Evolutionary conservation across 2,329 filamentous ascomycete genomes (phyloP).

Genomic region (Aspergillus pseudonomiae): DNA sequence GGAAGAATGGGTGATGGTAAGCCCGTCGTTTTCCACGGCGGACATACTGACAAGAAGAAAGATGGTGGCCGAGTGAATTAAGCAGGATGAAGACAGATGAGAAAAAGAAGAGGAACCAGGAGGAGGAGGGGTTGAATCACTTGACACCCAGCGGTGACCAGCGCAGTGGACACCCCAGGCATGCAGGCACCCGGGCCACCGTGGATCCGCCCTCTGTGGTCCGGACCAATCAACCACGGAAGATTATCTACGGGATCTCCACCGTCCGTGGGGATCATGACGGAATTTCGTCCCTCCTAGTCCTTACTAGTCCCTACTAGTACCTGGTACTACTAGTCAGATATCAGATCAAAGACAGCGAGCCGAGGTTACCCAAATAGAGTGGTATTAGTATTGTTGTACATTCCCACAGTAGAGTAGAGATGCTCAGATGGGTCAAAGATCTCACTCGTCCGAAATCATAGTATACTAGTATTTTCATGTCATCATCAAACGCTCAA

Average conservation of each 20-base stretch:
- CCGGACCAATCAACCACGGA: slow-evolving; percentile 1
- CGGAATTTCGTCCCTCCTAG: no score
- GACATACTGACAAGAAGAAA: slow-evolving; percentile 25
- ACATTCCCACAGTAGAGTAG: not conserved
- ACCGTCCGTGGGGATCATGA: not conserved
- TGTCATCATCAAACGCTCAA: not conserved
- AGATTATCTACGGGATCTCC: not conserved
- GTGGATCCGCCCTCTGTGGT: not conserved
- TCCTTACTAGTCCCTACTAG: no score
- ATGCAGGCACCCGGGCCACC: slow-evolving; percentile 8
- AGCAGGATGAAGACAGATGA: not conserved
- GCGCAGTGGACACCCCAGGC: slow-evolving; percentile 3
- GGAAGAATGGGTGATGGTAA: slow-evolving; percentile 48
- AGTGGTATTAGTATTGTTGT: not conserved
- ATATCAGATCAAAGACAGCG: not conserved
- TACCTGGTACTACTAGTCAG: no score
- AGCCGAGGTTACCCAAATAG: not conserved
- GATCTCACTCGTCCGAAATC: not conserved
- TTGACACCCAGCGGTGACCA: slow-evolving; percentile 2
- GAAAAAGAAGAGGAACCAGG: not conserved
- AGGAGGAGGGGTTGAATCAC: slow-evolving; percentile 3
- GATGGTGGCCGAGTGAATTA: not conserved
- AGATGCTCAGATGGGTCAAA: not conserved
- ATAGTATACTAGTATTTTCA: not conserved
- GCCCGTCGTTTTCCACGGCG: slow-evolving; percentile 34